Evolutionary conservation across 768 basidiomycete genomes (phyloP).

Genomic region (Agaricus sinodeliciosus): DNA sequence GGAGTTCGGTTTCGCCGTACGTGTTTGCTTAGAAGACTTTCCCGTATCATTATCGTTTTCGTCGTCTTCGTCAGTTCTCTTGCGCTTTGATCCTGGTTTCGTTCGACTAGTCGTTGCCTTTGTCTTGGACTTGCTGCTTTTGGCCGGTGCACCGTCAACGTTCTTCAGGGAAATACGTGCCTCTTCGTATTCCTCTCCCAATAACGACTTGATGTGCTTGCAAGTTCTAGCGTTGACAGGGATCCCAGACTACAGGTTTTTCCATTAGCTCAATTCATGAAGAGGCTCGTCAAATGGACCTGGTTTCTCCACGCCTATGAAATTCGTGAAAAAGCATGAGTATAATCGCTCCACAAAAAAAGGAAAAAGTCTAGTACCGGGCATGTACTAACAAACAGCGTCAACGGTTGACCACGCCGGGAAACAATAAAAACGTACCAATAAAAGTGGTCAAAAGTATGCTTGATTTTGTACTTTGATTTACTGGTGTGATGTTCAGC

Average conservation of each 20-base stretch:
- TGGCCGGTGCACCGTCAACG: conserved; percentile 23
- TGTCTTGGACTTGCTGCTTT: background rate
- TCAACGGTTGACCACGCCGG: background rate
- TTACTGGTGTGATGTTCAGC: conserved; percentile 22
- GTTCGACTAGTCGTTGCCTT: conserved; percentile 5
- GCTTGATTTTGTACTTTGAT: conserved; percentile 35
- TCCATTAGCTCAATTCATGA: background rate
- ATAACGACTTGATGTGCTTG: conserved; percentile 37
- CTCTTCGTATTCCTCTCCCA: conserved; percentile 41
- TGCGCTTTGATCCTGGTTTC: conserved; percentile 4
- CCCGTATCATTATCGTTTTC: conserved; percentile 1
- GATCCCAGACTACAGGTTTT: conserved; percentile 19
- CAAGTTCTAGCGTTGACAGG: conserved; percentile 43
- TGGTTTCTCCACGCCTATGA: conserved; percentile 24
- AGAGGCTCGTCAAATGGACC: conserved; percentile 8
- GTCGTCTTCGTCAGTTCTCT: background rate
- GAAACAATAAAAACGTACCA: conserved; percentile 17
- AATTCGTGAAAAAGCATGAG: background rate
- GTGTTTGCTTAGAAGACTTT: background rate
- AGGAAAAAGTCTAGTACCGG: conserved; percentile 16
- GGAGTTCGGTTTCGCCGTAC: background rate
- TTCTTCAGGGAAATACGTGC: conserved; percentile 39
- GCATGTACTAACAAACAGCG: conserved; percentile 18
- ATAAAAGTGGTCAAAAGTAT: conserved; percentile 36
- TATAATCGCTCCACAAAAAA: background rate